Evolutionary conservation across 1,139 yeast species (phyloP), one percentile per base, ranked within the genome.

Genomic region (Lodderomyces orthopsilosis): DNA sequence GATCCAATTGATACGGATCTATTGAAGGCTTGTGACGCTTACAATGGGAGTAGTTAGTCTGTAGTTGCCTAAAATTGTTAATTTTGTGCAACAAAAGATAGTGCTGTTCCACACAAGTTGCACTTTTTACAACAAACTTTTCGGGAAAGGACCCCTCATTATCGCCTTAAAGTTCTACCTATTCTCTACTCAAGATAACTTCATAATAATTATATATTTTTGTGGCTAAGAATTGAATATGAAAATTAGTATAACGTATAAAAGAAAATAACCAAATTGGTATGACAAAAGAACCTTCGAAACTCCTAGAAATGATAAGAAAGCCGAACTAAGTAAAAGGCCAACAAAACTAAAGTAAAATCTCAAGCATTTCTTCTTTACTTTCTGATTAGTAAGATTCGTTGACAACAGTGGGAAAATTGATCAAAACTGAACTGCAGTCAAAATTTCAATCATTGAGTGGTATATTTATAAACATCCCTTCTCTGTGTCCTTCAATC

Each of bases 231-330:
- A 28, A 28, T 28, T 28, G 34, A 30, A 30, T 30, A 15, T 14
- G 15, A 30, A 27, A 27, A 30, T 30, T 30, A 30, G n/a, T 24
- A 30, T 30, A 30, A 30, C 34, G 34, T 30, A 30, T 30, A 30
- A 30, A 30, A 30, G 34, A 30, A 30, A 30, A 30, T 27, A 27
- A 30, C 19, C 34, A 30, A 30, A 30, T 30, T 30, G 34, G 34
- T 30, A 30, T 30, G 10, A 15, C n/a, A 15, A 15, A 30, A 8
- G 12, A 13, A 15, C 3, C 34, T n/a, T 30, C 19, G 7, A 30
- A 30, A 30, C 34, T 30, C 34, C 34, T 30, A 9, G 8, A 17
- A 24, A 4, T 15, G 19, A 30, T 8, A 30, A 30, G 34, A 7
- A 30, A 30, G 10, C 17, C 34, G 7, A 15, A 15, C 34, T 15